Evolutionary conservation across 176 grass and related monocot species (phyloP), one percentile per base, ranked within the genome.

Genomic region (Puccinellia tenuiflora): DNA sequence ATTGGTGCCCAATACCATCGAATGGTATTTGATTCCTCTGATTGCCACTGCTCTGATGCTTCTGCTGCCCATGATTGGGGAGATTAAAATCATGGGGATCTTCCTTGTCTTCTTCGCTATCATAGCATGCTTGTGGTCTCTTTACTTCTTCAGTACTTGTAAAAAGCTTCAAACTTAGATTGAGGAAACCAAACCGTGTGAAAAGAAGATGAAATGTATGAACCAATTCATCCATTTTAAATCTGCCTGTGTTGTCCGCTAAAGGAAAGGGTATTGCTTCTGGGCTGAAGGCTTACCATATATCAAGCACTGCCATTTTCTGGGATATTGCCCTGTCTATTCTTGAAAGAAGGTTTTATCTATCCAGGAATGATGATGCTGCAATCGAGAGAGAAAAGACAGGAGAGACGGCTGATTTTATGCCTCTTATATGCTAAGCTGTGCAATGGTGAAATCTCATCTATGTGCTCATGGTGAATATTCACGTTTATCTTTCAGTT

Each of bases 61-160:
- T 42, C 26, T 57, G 34, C 53, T 59, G 14, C 30, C 54, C 34
- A 38, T 0, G 3, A 25, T 56, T 39, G 54, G 34, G 9, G 75
- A 77, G 4, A 52, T 59, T 26, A 59, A 16, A 22, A 34, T 59
- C 12, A 59, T 40, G 1, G 34, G 34, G 13, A 6, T 77, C 75
- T 77, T 77, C 7, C 34, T 59, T 0, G 53, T 39, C 21, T 77
- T 59, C 18, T 26, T 77, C 9, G n/a, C 53, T 55, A 56, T 10
- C 14, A 74, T 74, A 74, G 43, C 75, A 77, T 77, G 75, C 14
- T 70, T 70, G 39, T 70, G 67, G 67, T 70, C 21, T 25, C 35
- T 69, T 22, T 69, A 69, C 11, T 69, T 40, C 66, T 68, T 42
- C 66, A 42, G 20, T 70, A 70, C 45, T 42, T 43, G 38, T 26